Percentiles rank a stretch among this genome's conserved stretches.
Conservation (phyloP, 208 protist species). For the Endotrypanum monterogeii region DNA sequence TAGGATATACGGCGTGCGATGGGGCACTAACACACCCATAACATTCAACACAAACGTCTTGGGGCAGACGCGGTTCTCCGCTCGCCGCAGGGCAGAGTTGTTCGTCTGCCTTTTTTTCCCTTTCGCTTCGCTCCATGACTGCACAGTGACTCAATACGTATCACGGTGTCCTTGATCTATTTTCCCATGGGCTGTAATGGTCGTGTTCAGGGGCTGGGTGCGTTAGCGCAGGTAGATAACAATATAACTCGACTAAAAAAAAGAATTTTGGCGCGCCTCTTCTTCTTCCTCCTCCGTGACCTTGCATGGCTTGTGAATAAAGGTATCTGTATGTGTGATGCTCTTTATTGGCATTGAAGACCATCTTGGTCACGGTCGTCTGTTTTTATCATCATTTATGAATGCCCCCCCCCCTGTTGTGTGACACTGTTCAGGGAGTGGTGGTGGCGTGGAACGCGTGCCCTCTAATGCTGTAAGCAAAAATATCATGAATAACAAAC, state of each 20-base stretch:
- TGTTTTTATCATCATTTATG: neutral
- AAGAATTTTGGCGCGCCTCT: neutral
- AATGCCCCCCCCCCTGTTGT: neutral
- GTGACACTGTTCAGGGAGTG: neutral
- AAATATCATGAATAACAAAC: neutral
- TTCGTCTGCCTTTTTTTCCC: neutral
- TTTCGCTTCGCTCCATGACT: neutral
- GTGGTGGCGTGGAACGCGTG: neutral
- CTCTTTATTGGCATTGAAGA: neutral
- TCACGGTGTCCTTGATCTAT: neutral
- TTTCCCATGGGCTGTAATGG: neutral
- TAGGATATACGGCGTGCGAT: slow-evolving; percentile 13
- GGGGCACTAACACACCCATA: neutral
- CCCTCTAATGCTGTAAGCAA: neutral
- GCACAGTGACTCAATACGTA: neutral
- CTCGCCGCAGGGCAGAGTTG: neutral
- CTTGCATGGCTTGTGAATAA: neutral
- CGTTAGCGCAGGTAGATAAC: slow-evolving; percentile 7
- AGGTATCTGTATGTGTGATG: neutral
- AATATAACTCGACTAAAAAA: slow-evolving; percentile 1
- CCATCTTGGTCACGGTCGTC: neutral
- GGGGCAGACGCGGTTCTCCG: too few relatives aligned
- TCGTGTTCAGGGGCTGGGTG: neutral
- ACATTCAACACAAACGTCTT: neutral
- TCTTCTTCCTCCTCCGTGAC: slow-evolving; percentile 3